A percentile compares a stretch with the other conserved stretches of the same genome.
phyloP scores from a whole-genome alignment of 2,329 filamentous ascomycete species.

The Neurospora sp. region DNA sequence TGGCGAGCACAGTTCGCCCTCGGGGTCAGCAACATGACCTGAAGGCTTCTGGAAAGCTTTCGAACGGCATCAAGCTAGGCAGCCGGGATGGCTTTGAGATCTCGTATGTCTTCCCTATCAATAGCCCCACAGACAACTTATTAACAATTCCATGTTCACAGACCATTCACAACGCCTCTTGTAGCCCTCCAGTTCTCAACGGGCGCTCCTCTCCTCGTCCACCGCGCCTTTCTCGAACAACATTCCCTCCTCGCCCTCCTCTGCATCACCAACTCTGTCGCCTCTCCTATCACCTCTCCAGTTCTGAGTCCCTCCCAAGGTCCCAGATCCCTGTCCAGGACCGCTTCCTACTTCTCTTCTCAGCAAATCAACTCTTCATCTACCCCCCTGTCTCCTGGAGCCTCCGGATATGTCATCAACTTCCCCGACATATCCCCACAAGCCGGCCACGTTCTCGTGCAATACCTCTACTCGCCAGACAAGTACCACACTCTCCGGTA shows the following conservation, averaged over 20 bases:
- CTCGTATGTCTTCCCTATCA: not conserved
- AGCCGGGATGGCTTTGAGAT: not conserved
- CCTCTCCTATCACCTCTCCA: slow-evolving; percentile 8
- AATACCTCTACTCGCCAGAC: slow-evolving; percentile 10
- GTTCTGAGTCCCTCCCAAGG: not conserved
- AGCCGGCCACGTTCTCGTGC: slow-evolving; percentile 11
- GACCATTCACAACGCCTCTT: slow-evolving; percentile 6
- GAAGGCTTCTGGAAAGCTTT: not conserved
- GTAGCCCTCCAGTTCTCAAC: slow-evolving; percentile 3
- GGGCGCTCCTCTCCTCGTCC: slow-evolving; percentile 1
- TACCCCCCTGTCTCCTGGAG: not conserved
- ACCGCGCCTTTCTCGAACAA: slow-evolving; percentile 5
- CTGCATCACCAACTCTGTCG: slow-evolving; percentile 1
- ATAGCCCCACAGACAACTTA: too few species aligned
- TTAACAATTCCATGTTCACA: not conserved
- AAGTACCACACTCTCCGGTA: not conserved
- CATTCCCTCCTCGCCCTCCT: slow-evolving; percentile 4
- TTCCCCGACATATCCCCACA: slow-evolving; percentile 3
- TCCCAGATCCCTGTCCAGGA: not conserved
- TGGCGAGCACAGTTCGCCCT: not conserved
- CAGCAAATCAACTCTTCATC: not conserved
- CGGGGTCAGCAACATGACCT: not conserved
- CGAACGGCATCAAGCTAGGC: not conserved
- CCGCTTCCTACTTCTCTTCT: not conserved
- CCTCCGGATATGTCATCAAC: not conserved